phyloP scores from a whole-genome alignment of 1,284 basidiomycete species.

The Phlebopus sp. region DNA sequence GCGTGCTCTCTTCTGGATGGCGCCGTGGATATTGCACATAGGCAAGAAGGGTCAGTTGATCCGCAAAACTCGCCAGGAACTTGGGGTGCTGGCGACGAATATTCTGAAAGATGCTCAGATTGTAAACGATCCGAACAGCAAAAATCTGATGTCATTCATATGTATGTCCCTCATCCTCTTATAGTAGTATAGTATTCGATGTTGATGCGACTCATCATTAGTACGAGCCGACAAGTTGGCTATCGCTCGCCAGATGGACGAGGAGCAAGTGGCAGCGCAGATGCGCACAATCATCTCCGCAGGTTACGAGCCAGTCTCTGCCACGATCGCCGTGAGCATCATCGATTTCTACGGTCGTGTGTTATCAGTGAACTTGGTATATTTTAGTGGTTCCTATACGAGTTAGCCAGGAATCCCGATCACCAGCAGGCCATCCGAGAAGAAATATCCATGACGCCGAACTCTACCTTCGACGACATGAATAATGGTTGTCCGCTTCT shows the following conservation, averaged over 20 bases:
- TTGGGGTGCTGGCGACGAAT: slow-evolving; percentile 46
- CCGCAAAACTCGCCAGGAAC: slow-evolving; percentile 44
- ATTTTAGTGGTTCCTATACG: slow-evolving; percentile 55
- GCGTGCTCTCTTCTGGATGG: slow-evolving; percentile 58
- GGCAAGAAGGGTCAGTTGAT: slow-evolving; percentile 60
- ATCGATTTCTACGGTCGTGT: slow-evolving; percentile 3
- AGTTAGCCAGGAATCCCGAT: slow-evolving; percentile 45
- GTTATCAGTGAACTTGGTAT: slow-evolving; percentile 2
- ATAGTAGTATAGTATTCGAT: background rate
- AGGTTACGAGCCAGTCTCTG: slow-evolving; percentile 62
- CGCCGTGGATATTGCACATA: slow-evolving; percentile 50
- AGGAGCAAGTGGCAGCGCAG: slow-evolving; percentile 52
- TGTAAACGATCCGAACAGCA: slow-evolving; percentile 39
- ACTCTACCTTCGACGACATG: slow-evolving; percentile 50
- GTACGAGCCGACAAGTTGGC: slow-evolving; percentile 41
- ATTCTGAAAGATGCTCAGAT: slow-evolving; percentile 53
- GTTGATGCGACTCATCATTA: slow-evolving; percentile 23
- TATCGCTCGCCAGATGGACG: slow-evolving; percentile 36
- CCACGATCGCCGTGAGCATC: slow-evolving; percentile 45
- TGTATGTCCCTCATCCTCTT: slow-evolving; percentile 33
- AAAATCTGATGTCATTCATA: slow-evolving; percentile 51
- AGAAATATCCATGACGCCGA: slow-evolving; percentile 41
- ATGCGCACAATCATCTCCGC: slow-evolving; percentile 61
- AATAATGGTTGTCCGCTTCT: slow-evolving; percentile 48
- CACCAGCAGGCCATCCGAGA: slow-evolving; percentile 49